These are phyloP conservation scores for Hysterium pulicare DNA, from an alignment of 2,329 filamentous ascomycete species.

Conservation along the genomic window DNA sequence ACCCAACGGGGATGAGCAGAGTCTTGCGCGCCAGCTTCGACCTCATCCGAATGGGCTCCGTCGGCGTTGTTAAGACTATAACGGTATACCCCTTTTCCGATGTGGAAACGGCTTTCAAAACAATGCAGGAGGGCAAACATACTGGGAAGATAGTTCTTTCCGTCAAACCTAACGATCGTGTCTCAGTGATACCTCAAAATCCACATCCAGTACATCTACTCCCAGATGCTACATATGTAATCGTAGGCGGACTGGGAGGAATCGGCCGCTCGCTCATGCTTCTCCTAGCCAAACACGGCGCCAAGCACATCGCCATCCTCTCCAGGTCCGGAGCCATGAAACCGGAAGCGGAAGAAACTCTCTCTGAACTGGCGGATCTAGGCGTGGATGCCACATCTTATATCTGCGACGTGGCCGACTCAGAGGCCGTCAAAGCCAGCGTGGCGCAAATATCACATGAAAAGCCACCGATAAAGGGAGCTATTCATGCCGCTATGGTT, in stretches of 20 bases:
- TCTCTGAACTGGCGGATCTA: not conserved
- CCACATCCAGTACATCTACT: not conserved
- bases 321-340: not conserved
- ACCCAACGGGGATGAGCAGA: too few relatives aligned
- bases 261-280: not conserved
- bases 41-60: not conserved
- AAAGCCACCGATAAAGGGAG: slow-evolving; percentile 9
- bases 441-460: not conserved
- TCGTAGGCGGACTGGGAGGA: slow-evolving; percentile 4
- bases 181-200: not conserved
- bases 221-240: slow-evolving; percentile 3
- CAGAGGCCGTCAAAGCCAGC: not conserved
- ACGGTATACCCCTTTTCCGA: slow-evolving; percentile 4
- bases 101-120: slow-evolving; percentile 6
- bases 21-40: too few relatives aligned
- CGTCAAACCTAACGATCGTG: not conserved
- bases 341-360: not conserved
- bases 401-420: not conserved
- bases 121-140: slow-evolving; percentile 9
- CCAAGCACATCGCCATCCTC: not conserved
- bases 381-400: not conserved
- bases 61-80: not conserved
- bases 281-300: not conserved
- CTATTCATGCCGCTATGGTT: slow-evolving; percentile 15
- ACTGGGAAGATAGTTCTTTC: not conserved